Evolutionary conservation across 306 rosid genomes (phyloP).

Genomic region (Mimosa pudica): DNA sequence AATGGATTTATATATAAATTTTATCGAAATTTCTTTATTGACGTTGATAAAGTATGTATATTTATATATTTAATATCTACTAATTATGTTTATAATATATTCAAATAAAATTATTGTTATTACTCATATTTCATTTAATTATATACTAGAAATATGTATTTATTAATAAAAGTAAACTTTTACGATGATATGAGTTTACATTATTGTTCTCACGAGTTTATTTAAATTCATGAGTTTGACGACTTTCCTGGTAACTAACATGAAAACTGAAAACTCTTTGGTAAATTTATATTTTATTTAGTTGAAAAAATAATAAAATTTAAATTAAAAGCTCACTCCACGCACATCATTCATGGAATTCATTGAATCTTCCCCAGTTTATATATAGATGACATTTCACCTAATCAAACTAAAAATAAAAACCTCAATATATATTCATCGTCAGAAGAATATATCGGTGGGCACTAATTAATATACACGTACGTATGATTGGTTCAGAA

Average conservation of each 20-base stretch:
- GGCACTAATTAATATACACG: background rate
- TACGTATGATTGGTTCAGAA: constrained; percentile 33
- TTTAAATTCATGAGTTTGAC: no score
- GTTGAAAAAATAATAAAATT: background rate
- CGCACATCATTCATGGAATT: background rate
- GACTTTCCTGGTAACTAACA: background rate
- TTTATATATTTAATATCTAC: no score
- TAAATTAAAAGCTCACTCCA: background rate
- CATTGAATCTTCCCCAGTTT: background rate
- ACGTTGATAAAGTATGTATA: no score
- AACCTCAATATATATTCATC: background rate
- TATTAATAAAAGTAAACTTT: no score
- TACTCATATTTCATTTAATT: no score
- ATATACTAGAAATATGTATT: no score
- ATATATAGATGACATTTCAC: background rate
- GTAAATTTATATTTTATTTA: background rate
- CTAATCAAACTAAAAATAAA: constrained; percentile 1
- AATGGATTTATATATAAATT: no score
- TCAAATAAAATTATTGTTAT: no score
- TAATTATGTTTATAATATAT: no score
- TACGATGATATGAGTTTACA: no score
- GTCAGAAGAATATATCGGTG: constrained; percentile 10
- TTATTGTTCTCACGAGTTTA: no score
- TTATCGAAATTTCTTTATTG: no score
- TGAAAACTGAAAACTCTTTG: background rate